Evolutionary conservation across 768 basidiomycete species (phyloP).

Genomic region (Auriscalpium vulgare): DNA sequence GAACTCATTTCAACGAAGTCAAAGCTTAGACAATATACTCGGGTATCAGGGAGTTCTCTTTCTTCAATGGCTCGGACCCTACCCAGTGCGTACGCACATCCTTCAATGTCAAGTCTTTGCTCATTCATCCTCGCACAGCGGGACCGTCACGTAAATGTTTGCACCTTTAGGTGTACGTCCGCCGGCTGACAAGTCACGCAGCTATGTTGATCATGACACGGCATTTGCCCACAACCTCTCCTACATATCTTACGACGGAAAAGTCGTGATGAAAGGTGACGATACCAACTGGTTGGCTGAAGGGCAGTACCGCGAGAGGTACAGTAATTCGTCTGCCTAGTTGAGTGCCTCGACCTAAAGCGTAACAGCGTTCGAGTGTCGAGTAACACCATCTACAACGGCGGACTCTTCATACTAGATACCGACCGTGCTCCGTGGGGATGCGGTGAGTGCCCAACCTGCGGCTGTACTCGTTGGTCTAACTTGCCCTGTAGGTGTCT

Average conservation of each 20-base stretch:
- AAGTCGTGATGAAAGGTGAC: slow-evolving; percentile 73
- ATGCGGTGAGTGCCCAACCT: slow-evolving; percentile 48
- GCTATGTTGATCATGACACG: slow-evolving; percentile 50
- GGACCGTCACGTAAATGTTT: slow-evolving; percentile 56
- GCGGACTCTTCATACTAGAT: slow-evolving; percentile 81
- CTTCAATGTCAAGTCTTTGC: neutral
- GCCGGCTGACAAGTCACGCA: slow-evolving; percentile 20
- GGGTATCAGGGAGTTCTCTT: slow-evolving; percentile 5
- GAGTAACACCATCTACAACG: slow-evolving; percentile 53
- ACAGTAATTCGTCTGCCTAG: neutral
- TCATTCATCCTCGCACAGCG: slow-evolving; percentile 33
- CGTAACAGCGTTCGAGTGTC: slow-evolving; percentile 67
- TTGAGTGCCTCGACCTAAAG: neutral
- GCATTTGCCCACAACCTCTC: slow-evolving; percentile 49
- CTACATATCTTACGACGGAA: slow-evolving; percentile 47
- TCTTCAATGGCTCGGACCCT: slow-evolving; percentile 6
- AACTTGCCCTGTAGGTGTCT: slow-evolving; percentile 42
- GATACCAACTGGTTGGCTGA: slow-evolving; percentile 46
- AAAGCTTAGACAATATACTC: neutral
- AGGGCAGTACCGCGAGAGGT: slow-evolving; percentile 60
- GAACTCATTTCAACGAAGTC: neutral
- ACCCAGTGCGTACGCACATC: slow-evolving; percentile 16
- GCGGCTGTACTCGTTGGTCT: neutral
- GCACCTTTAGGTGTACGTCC: neutral
- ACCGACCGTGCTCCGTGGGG: slow-evolving; percentile 82